Evolutionary conservation across 345 rosid genomes (phyloP), one percentile per base, ranked within the genome.

Genomic region (Salix koriyanagi): DNA sequence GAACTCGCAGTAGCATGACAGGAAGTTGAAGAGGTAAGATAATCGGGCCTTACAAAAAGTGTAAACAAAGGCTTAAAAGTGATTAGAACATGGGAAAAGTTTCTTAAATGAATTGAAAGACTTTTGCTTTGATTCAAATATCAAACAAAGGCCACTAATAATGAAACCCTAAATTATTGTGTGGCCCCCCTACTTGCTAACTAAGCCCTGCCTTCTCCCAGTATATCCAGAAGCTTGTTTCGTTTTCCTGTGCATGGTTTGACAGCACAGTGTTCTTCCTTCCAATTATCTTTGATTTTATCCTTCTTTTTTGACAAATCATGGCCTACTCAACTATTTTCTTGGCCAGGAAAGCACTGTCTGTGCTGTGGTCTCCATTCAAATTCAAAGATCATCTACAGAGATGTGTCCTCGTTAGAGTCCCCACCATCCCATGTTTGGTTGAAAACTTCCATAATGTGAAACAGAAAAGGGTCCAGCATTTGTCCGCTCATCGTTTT

Each of bases 111-210:
- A 0, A 23, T 58, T 58, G 0, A 58, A 58, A 58, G 28, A 14
- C 0, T n/a, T 58, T 3, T 56, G 28, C 62, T 56, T 56, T 58
- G 15, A 58, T 18, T 21, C 19, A 60, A 42, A 26, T 7, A 73
- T 42, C 18, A 30, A 30, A 28, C 54, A 36, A 61, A 9, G 4
- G 18, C 41, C 32, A 48, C 46, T 13, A 28, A 28, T 15, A 66
- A 52, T 52, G 46, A 50, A 16, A 54, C 65, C 56, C 39, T 52
- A 71, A 66, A 67, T 56, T 36, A 75, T 75, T 67, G 67, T 32
- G 34, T 32, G 34, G 34, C 34, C 34, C 34, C 34, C 34, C 34
- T 32, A 32, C 34, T 32, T 32, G 34, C 34, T 32, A 32, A 32
- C 34, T 0, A 32, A 32, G 34, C 34, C 34, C 34, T 32, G 7